A percentile compares a stretch with the other conserved stretches of the same genome.
Conservation (phyloP, 2,329 filamentous ascomycete species). For the Aspergillus tanneri region DNA sequence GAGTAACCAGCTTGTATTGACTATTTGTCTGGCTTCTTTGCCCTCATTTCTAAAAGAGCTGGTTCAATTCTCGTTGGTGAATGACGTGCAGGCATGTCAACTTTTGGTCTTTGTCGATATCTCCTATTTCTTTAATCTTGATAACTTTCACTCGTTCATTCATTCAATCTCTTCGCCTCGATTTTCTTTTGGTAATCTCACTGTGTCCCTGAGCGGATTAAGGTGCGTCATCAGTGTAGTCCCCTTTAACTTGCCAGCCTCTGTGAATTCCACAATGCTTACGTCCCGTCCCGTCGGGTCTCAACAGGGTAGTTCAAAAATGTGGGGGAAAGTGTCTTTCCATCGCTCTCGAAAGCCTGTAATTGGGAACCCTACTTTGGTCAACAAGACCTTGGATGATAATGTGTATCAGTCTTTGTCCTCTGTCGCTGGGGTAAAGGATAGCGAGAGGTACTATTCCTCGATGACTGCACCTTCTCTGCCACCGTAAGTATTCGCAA, state of each 20-base stretch:
- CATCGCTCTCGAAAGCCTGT: conserved; percentile 47
- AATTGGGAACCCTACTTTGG: conserved; percentile 47
- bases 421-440: conserved; percentile 32
- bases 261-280: not conserved
- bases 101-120: not conserved
- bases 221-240: not conserved
- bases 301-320: conserved; percentile 29
- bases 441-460: conserved; percentile 20
- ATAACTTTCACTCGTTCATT: conserved; percentile 3
- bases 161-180: not conserved
- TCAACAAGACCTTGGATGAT: conserved; percentile 49
- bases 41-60: too few relatives aligned
- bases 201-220: not conserved
- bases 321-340: conserved; percentile 55
- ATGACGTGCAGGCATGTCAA: conserved; percentile 24
- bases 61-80: conserved; percentile 5
- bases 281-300: not conserved
- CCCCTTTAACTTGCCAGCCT: not conserved
- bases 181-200: not conserved
- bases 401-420: conserved; percentile 43
- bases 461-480: conserved; percentile 38
- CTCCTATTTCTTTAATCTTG: not conserved
- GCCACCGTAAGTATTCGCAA: conserved; percentile 37
- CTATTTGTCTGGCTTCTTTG: conserved; percentile 2
- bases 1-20: not conserved